Conservation (phyloP, 2,329 filamentous ascomycete species). For the Aureobasidium leucospermi region DNA sequence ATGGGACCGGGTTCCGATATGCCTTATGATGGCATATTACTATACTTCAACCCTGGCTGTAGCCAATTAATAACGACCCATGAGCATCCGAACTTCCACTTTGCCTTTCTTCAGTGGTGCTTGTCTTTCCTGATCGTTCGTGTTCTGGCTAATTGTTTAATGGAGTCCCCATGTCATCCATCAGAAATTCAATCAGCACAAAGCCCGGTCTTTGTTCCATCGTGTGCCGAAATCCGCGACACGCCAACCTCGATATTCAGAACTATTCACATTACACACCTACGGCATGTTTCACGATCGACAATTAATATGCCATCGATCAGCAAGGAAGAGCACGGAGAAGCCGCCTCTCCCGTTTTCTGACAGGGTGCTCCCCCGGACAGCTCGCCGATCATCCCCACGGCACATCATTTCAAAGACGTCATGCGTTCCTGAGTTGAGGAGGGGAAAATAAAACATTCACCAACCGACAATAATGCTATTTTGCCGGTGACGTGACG, state of each 20-base stretch:
- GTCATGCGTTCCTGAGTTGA: background rate
- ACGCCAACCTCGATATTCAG: background rate
- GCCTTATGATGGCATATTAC: too few relatives aligned
- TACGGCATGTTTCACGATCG: slow-evolving; percentile 1
- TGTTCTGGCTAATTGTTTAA: too few relatives aligned
- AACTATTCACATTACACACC: background rate
- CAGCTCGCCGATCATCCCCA: background rate
- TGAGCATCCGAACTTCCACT: background rate
- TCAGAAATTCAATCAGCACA: too few relatives aligned
- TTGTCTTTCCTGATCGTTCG: too few relatives aligned
- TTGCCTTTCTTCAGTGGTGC: background rate
- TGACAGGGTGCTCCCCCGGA: slow-evolving; percentile 6
- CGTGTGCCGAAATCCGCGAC: background rate
- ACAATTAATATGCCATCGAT: background rate
- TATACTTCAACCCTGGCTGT: background rate
- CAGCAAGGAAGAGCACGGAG: slow-evolving; percentile 1
- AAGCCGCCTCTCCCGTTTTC: slow-evolving; percentile 1
- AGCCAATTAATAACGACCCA: background rate
- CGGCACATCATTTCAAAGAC: background rate
- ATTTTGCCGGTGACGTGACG: background rate
- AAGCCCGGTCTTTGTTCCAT: background rate
- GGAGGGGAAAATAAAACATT: background rate
- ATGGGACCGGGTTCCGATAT: too few relatives aligned
- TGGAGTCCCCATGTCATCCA: too few relatives aligned
- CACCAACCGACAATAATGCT: background rate